phyloP scores from a whole-genome alignment of 2,329 filamentous ascomycete genomes.

The Cadophora sp. region DNA sequence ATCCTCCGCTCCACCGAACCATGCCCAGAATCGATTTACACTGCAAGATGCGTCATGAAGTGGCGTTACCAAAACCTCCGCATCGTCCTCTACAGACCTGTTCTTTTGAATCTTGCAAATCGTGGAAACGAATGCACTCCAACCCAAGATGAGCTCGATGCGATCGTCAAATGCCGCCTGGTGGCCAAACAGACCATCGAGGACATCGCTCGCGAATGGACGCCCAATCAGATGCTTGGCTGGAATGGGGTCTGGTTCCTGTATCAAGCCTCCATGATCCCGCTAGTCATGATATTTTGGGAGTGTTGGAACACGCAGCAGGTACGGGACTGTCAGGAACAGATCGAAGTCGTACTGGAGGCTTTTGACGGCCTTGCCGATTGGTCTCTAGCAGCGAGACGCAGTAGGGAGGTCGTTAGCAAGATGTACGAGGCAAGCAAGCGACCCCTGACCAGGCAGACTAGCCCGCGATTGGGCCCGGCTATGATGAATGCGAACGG shows the following conservation, averaged over 20 bases:
- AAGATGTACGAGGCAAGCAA: constrained; percentile 65
- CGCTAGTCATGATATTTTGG: constrained; percentile 76
- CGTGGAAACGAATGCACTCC: constrained; percentile 35
- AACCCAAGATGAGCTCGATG: constrained; percentile 67
- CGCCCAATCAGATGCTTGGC: constrained; percentile 75
- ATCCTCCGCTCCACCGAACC: constrained; percentile 68
- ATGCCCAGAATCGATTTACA: constrained; percentile 73
- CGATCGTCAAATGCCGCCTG: constrained; percentile 72
- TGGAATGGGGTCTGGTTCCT: constrained; percentile 86
- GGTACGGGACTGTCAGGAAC: constrained; percentile 56
- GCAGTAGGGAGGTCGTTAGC: constrained; percentile 67
- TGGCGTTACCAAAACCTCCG: constrained; percentile 83
- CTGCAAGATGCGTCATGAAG: constrained; percentile 77
- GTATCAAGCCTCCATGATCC: constrained; percentile 82
- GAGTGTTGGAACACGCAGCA: constrained; percentile 52
- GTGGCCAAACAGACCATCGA: constrained; percentile 75
- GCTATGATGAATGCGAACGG: constrained; percentile 44
- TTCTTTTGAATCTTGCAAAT: constrained; percentile 68
- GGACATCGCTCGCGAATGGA: constrained; percentile 74
- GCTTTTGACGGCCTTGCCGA: constrained; percentile 69
- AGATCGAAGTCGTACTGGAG: constrained; percentile 64
- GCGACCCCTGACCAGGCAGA: constrained; percentile 37
- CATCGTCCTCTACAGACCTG: constrained; percentile 76
- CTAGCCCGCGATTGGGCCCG: constrained; percentile 43
- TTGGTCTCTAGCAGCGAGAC: constrained; percentile 68